Evolutionary conservation across 1,139 yeast genomes (phyloP).

Genomic region (Blastobotrys malaysiensis): DNA sequence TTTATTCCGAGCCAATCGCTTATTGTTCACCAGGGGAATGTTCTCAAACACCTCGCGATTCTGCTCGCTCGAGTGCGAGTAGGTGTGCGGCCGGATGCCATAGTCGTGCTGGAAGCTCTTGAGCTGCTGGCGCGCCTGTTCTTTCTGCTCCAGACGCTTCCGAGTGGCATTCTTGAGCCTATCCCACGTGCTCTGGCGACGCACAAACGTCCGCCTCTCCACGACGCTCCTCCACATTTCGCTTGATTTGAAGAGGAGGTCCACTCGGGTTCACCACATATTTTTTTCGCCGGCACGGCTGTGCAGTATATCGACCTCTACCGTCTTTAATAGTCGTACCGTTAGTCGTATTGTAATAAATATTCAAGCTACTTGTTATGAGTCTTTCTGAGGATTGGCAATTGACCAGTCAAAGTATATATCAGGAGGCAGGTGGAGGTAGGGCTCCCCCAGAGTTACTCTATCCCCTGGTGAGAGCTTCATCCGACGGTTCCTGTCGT

Average conservation of each 20-base stretch:
- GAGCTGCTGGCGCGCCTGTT: conserved; percentile 5
- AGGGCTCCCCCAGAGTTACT: background rate
- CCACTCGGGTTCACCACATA: background rate
- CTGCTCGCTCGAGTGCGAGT: conserved; percentile 22
- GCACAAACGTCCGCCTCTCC: conserved; percentile 3
- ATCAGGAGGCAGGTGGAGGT: background rate
- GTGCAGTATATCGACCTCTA: background rate
- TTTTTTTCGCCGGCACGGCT: background rate
- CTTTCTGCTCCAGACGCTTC: conserved; percentile 4
- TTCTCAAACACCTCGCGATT: conserved; percentile 38
- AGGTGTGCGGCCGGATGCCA: conserved; percentile 21
- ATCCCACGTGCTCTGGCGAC: conserved; percentile 10
- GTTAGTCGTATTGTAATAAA: too few species aligned
- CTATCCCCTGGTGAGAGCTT: background rate
- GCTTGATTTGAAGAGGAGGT: background rate
- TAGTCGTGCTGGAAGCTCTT: conserved; percentile 18
- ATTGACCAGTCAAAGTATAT: conserved; percentile 1
- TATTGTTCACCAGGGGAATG: conserved; percentile 45
- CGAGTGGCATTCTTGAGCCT: conserved; percentile 11
- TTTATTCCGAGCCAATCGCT: conserved; percentile 42
- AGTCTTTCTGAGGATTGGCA: too few species aligned
- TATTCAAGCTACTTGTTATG: too few species aligned
- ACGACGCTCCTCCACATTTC: background rate
- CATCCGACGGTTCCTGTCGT: conserved; percentile 1
- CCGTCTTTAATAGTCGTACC: too few species aligned